Evolutionary conservation across 495 filamentous ascomycete species (phyloP), one percentile per base, ranked within the genome.

Genomic region (Neurospora intermedia): DNA sequence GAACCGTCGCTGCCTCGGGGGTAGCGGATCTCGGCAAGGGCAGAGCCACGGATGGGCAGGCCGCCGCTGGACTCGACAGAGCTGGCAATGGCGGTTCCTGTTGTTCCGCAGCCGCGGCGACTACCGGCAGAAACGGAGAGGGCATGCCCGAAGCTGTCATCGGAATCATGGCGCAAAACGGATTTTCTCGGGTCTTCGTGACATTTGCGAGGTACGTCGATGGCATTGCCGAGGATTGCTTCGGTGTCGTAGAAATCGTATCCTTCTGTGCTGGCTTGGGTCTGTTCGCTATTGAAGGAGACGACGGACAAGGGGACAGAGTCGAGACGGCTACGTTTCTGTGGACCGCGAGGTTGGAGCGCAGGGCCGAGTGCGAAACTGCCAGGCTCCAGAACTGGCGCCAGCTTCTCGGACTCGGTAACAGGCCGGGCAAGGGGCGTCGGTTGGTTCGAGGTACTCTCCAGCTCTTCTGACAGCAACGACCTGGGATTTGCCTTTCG

Each of bases 91-190:
- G 54, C 54, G 35, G 54, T 62, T 62, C 54, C 54, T 20, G 83
- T 77, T 70, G 86, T 74, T 40, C 80, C 83, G 0, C 80, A 80
- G 45, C 81, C 74, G 23, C 82, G 85, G 38, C 81, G 76, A 69
- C 88, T 89, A 20, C 90, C 88, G 15, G 89, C 89, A 3, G 92
- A 94, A 9, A 90, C 87, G n/a, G 91, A 94, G 79, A 96, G 93
- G 84, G 96, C 89, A 42, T 91, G 88, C 11, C 76, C 73, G 75
- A 93, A 93, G 75, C 92, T 94, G 74, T 95, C 93, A 31, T 90
- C 87, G 2, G 93, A 96, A 74, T 94, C 90, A 69, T 91, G 90
- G 27, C 91, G 86, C 31, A 86, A 77, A 23, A 89, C 85, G 7
- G 54, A 15, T 16, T 23, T 62, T 62, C 23, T 31, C 11, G 20